These are phyloP conservation scores for Psilocybe cubensis DNA, from an alignment of 768 basidiomycete species.

Conservation along the genomic window DNA sequence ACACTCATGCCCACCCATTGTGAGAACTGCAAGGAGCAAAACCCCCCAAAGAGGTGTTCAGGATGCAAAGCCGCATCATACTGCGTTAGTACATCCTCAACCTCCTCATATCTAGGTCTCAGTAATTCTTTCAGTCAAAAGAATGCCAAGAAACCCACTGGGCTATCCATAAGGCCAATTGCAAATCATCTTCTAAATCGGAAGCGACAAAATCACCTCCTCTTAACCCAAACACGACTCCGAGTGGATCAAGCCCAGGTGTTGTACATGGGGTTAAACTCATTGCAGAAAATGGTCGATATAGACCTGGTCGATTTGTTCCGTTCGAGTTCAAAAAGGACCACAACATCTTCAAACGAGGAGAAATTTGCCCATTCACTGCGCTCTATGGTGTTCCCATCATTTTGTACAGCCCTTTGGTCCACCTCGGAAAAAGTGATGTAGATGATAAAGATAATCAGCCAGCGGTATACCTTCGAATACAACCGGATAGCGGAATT, in stretches of 20 bases:
- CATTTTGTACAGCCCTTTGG: constrained; percentile 4
- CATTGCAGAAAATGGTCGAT: neutral
- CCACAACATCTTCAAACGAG: constrained; percentile 15
- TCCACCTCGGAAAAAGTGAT: neutral
- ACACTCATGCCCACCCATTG: neutral
- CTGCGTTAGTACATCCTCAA: constrained; percentile 8
- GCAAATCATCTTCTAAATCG: neutral
- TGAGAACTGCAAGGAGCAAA: neutral
- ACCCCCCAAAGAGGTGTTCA: constrained; percentile 8
- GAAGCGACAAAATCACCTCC: neutral
- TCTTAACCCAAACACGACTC: neutral
- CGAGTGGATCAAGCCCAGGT: neutral
- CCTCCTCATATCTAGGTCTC: neutral
- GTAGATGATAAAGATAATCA: constrained; percentile 10
- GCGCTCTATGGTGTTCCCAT: constrained; percentile 17
- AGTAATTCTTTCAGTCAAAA: constrained; percentile 7
- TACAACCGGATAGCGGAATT: constrained; percentile 12
- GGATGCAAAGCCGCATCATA: constrained; percentile 10
- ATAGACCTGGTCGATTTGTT: constrained; percentile 1
- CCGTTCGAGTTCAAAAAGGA: constrained; percentile 3
- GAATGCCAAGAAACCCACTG: constrained; percentile 16
- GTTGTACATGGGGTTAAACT: constrained; percentile 1
- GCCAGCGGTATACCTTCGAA: constrained; percentile 18
- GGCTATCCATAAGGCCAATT: constrained; percentile 10
- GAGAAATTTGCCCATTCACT: constrained; percentile 21